Evolutionary conservation across 108 stramenopile species (phyloP), one percentile per base, ranked within the genome.

Genomic region (Stephanodiscus minutulus): DNA sequence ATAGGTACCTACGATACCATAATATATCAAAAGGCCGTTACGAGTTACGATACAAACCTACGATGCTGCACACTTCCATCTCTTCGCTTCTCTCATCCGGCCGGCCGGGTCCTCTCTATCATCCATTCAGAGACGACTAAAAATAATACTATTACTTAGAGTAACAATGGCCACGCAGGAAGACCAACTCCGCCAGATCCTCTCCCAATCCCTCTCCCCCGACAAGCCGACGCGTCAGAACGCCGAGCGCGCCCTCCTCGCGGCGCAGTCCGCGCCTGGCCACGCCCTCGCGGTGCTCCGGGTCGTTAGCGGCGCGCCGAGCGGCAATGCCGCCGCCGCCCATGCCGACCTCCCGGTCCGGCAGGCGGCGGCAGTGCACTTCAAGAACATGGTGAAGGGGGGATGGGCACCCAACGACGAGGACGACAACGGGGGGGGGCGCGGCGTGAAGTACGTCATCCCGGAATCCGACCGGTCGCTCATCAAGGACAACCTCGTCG

Each of bases 371-470:
- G 97, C 98, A 0, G 92, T 99, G 20, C 91, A 94, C 68, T 98
- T 98, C 86, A 99, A 98, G 60, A 99, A 98, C 83, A 61, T 97
- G 49, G 88, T 98, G 70, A 97, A 97, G 91, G 91, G 91, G 28
- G 87, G 88, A 36, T 99, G 98, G 98, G 61, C 61, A 0, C 67
- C 72, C 18, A 94, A 91, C 61, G 85, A 82, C 55, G 84, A 93
- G 28, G 84, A 86, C 28, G 82, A 74, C n/a, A 78, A 85, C 15
- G 86, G 79, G 12, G 79, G n/a, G n/a, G n/a, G n/a, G n/a, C n/a
- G 77, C 11, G 79, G 82, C 18, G 85, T 76, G 17, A 84, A 85
- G 21, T 55, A 64, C 31, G 75, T 87, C 65, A 74, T 83, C 10
- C 71, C 64, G 9, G 33, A 82, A 1, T 29, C 39, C n/a, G 99